Evolutionary conservation across 2,329 filamentous ascomycete species (phyloP).

Genomic region (Beauveria brongniartii): DNA sequence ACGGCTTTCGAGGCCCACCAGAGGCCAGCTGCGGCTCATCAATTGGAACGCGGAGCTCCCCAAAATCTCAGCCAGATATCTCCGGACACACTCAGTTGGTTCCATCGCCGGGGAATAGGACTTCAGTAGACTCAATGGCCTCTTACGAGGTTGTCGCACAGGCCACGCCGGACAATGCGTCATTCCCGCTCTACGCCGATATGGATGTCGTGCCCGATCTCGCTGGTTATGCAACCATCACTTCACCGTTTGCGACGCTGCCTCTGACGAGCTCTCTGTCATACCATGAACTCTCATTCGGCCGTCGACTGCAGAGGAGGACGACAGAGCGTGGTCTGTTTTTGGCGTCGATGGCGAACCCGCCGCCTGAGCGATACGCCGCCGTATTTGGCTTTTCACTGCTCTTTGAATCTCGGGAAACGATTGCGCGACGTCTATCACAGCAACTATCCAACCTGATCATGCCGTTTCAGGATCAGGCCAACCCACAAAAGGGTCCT

Average conservation of each 20-base stretch:
- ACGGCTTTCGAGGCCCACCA: neutral
- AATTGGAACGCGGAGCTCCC: neutral
- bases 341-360: constrained; percentile 43
- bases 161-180: constrained; percentile 44
- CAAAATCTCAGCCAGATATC: constrained; percentile 6
- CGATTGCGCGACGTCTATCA: constrained; percentile 35
- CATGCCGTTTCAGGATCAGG: constrained; percentile 8
- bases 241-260: constrained; percentile 24
- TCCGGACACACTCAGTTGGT: neutral
- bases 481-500: neutral
- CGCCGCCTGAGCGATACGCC: constrained; percentile 40
- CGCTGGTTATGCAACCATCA: constrained; percentile 6
- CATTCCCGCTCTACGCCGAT: constrained; percentile 36
- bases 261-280: constrained; percentile 47
- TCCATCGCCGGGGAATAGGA: neutral
- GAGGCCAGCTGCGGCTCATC: constrained; percentile 1
- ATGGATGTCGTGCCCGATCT: constrained; percentile 14
- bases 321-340: constrained; percentile 54
- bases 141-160: constrained; percentile 43
- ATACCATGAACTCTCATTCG: constrained; percentile 59
- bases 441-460: constrained; percentile 23
- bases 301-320: constrained; percentile 59
- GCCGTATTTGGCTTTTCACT: constrained; percentile 63
- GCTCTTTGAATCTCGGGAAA: constrained; percentile 45
- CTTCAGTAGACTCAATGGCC: constrained; percentile 8